These are phyloP conservation scores for Funneliformis caledonium DNA, from an alignment of 371 early-diverging fungal genomes.

Conservation along the genomic window DNA sequence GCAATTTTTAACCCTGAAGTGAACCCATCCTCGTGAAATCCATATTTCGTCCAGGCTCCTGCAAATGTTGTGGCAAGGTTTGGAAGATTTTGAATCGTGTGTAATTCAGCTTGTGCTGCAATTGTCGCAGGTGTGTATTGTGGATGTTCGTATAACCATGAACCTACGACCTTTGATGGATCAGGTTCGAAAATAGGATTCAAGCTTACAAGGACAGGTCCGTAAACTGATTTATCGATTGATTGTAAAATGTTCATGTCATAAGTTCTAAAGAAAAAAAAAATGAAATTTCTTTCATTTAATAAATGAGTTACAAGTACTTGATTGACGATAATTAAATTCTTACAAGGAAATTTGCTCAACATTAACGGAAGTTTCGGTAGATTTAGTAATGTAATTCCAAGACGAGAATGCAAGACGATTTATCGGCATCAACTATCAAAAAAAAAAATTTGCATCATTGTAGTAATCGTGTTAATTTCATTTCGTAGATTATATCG, in stretches of 20 bases:
- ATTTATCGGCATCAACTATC: constrained; percentile 59
- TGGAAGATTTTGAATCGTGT: constrained; percentile 42
- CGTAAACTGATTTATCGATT: constrained; percentile 49
- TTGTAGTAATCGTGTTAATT: background rate
- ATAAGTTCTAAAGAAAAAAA: constrained; percentile 50
- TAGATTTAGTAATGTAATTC: constrained; percentile 60
- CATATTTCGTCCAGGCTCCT: constrained; percentile 71
- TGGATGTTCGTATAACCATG: constrained; percentile 60
- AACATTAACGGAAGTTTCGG: background rate
- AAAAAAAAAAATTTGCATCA: constrained; percentile 35
- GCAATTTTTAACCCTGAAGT: constrained; percentile 61
- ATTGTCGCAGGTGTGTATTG: constrained; percentile 44
- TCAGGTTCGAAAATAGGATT: constrained; percentile 61
- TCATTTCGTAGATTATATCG: background rate
- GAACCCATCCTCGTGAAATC: constrained; percentile 70
- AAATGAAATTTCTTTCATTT: background rate
- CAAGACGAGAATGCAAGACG: constrained; percentile 57
- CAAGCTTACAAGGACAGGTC: constrained; percentile 61
- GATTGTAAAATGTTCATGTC: constrained; percentile 69
- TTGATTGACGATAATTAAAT: background rate
- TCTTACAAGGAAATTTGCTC: constrained; percentile 40
- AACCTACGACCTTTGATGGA: constrained; percentile 45
- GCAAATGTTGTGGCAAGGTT: constrained; percentile 44
- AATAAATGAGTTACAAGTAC: background rate
- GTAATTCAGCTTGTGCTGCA: constrained; percentile 40